Evolutionary conservation across 2,329 filamentous ascomycete species (phyloP).

Genomic region (Fusarium clavum): DNA sequence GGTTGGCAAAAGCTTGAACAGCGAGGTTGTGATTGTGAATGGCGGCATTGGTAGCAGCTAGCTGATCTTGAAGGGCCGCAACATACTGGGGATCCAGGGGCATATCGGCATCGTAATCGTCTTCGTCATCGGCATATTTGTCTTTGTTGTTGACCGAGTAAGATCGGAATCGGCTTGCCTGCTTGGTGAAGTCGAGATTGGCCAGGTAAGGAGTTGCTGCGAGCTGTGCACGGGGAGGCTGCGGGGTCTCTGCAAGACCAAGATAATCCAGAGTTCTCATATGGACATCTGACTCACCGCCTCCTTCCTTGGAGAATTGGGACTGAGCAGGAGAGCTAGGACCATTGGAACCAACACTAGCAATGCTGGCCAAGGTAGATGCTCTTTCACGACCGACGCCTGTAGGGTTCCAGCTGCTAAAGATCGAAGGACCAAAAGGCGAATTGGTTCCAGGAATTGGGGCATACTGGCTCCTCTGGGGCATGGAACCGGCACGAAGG

Average conservation of each 20-base stretch:
- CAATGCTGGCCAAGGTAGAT: conserved; percentile 82
- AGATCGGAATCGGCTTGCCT: conserved; percentile 89
- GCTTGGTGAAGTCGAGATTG: conserved; percentile 79
- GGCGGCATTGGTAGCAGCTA: conserved; percentile 72
- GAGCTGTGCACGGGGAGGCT: conserved; percentile 79
- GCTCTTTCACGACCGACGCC: conserved; percentile 79
- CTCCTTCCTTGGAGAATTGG: conserved; percentile 85
- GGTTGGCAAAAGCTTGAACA: conserved; percentile 90
- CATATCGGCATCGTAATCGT: conserved; percentile 72
- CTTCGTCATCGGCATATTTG: conserved; percentile 91
- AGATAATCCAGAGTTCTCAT: conserved; percentile 95
- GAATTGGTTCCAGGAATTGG: conserved; percentile 66
- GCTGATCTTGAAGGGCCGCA: conserved; percentile 70
- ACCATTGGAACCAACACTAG: conserved; percentile 91
- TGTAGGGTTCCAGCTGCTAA: conserved; percentile 83
- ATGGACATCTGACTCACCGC: conserved; percentile 86
- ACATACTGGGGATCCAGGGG: conserved; percentile 69
- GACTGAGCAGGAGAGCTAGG: conserved; percentile 89
- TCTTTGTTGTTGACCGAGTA: conserved; percentile 99
- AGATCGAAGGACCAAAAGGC: conserved; percentile 90
- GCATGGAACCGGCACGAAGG: conserved; percentile 92
- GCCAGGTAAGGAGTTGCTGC: conserved; percentile 80
- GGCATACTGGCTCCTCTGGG: conserved; percentile 80
- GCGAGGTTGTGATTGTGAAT: conserved; percentile 94
- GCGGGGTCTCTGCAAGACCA: conserved; percentile 92